Conservation (phyloP, 352 stramenopile genomes). For the Pythium folliculosum region DNA sequence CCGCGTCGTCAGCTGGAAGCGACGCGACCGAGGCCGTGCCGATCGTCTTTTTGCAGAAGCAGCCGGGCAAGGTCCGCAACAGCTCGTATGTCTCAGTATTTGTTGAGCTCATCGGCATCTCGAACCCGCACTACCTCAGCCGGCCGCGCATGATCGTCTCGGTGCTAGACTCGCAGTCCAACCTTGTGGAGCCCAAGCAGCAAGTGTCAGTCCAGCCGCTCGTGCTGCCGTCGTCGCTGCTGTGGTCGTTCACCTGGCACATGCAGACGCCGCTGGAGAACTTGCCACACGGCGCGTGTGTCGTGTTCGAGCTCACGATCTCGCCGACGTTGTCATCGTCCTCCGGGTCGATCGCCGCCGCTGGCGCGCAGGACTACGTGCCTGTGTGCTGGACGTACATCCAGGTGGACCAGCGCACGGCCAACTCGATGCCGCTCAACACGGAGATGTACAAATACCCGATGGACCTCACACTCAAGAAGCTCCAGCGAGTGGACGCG, state of each 20-base stretch:
- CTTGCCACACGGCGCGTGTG: constrained; percentile 68
- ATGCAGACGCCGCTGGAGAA: constrained; percentile 94
- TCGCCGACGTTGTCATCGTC: constrained; percentile 36
- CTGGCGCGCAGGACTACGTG: constrained; percentile 45
- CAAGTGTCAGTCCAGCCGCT: constrained; percentile 74
- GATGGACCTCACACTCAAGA: constrained; percentile 75
- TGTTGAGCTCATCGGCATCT: constrained; percentile 68
- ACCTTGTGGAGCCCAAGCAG: constrained; percentile 78
- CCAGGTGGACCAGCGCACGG: constrained; percentile 78
- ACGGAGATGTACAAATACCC: constrained; percentile 86
- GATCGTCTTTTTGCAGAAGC: constrained; percentile 71
- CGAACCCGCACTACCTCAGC: constrained; percentile 49
- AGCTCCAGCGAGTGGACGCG: constrained; percentile 67
- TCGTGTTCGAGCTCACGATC: constrained; percentile 70
- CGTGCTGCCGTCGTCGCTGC: constrained; percentile 49
- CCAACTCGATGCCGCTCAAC: constrained; percentile 67
- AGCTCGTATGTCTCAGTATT: constrained; percentile 86
- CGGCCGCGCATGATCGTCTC: constrained; percentile 72
- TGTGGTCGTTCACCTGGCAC: constrained; percentile 91
- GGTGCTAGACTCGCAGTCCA: constrained; percentile 61
- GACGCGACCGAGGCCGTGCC: constrained; percentile 37
- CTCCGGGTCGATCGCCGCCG: constrained; percentile 21
- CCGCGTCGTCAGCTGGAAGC: constrained; percentile 20
- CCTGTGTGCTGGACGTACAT: constrained; percentile 86
- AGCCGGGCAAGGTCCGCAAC: constrained; percentile 67